Conservation (phyloP, 2,329 filamentous ascomycete species). For the Periconia sp. region DNA sequence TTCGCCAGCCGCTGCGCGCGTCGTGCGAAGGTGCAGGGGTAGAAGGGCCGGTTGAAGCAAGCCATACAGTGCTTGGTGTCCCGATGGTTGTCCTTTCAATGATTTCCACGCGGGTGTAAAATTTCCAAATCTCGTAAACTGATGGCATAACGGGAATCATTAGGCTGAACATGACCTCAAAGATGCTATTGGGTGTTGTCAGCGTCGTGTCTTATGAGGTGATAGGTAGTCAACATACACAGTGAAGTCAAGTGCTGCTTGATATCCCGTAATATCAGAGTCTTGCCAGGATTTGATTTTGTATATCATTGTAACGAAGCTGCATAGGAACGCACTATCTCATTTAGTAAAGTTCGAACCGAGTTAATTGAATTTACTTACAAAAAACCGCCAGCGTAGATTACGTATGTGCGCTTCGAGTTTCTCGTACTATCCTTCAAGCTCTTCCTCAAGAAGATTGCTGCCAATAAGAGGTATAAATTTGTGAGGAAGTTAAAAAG, state of each 20-base stretch:
- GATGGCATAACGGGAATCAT: slow-evolving; percentile 23
- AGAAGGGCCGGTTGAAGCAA: slow-evolving; percentile 3
- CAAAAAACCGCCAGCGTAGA: slow-evolving; percentile 13
- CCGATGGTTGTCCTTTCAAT: slow-evolving; percentile 18
- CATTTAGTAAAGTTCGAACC: slow-evolving; percentile 3
- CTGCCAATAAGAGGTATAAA: slow-evolving; percentile 16
- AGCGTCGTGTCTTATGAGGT: background rate
- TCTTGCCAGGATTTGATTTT: slow-evolving; percentile 18
- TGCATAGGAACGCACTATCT: slow-evolving; percentile 15
- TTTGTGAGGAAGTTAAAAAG: slow-evolving; percentile 15
- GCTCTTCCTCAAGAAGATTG: slow-evolving; percentile 8
- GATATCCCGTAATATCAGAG: slow-evolving; percentile 19
- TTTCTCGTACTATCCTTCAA: slow-evolving; percentile 13
- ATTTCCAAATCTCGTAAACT: slow-evolving; percentile 13
- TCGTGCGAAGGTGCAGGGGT: slow-evolving; percentile 5
- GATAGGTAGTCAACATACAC: slow-evolving; percentile 9
- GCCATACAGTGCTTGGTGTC: slow-evolving; percentile 12
- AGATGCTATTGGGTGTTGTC: slow-evolving; percentile 10
- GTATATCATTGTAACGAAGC: slow-evolving; percentile 16
- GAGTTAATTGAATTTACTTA: slow-evolving; percentile 4
- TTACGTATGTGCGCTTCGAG: slow-evolving; percentile 13
- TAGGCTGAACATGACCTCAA: slow-evolving; percentile 18
- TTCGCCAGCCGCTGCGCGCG: slow-evolving; percentile 16
- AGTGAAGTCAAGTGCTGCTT: slow-evolving; percentile 11
- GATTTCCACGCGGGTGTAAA: slow-evolving; percentile 18